Conservation (phyloP, 768 basidiomycete species). For the Rhizopogon vesiculosus region DNA sequence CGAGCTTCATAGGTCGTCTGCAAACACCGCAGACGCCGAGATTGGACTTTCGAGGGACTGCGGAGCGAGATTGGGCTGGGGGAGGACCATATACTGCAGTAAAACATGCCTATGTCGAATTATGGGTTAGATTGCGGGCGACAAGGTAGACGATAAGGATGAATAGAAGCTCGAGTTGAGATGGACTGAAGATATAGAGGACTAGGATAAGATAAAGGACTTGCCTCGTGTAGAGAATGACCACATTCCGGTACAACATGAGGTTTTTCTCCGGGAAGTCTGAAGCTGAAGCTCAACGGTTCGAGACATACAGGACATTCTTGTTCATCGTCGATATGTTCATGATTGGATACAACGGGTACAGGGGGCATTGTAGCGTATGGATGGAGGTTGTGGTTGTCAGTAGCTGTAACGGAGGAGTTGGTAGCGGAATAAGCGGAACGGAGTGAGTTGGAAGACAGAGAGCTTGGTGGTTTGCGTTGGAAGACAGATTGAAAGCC, state of each 20-base stretch:
- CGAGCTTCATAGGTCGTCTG: slow-evolving; percentile 93
- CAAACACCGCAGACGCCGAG: slow-evolving; percentile 97
- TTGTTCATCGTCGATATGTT: slow-evolving; percentile 69
- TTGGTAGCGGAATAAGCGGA: slow-evolving; percentile 40
- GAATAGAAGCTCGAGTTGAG: neutral
- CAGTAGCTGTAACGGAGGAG: slow-evolving; percentile 29
- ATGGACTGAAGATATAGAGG: neutral
- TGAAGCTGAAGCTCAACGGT: slow-evolving; percentile 87
- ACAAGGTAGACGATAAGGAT: neutral
- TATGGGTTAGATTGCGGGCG: slow-evolving; percentile 5
- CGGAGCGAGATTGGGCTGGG: slow-evolving; percentile 48
- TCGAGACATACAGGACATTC: slow-evolving; percentile 98
- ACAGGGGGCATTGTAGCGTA: slow-evolving; percentile 62
- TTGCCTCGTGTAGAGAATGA: slow-evolving; percentile 92
- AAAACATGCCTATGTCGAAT: slow-evolving; percentile 77
- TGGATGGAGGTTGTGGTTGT: slow-evolving; percentile 40
- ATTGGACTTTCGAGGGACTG: slow-evolving; percentile 65
- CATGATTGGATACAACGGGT: slow-evolving; percentile 67
- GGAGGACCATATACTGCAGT: slow-evolving; percentile 94
- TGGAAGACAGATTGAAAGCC: slow-evolving; percentile 50
- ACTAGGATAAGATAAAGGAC: slow-evolving; percentile 10
- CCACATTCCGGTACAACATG: slow-evolving; percentile 98
- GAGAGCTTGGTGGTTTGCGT: slow-evolving; percentile 33
- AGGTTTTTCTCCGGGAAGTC: slow-evolving; percentile 93
- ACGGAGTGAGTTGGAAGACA: slow-evolving; percentile 47